Conservation (phyloP, 83 land plant species). For the Picea abies region DNA sequence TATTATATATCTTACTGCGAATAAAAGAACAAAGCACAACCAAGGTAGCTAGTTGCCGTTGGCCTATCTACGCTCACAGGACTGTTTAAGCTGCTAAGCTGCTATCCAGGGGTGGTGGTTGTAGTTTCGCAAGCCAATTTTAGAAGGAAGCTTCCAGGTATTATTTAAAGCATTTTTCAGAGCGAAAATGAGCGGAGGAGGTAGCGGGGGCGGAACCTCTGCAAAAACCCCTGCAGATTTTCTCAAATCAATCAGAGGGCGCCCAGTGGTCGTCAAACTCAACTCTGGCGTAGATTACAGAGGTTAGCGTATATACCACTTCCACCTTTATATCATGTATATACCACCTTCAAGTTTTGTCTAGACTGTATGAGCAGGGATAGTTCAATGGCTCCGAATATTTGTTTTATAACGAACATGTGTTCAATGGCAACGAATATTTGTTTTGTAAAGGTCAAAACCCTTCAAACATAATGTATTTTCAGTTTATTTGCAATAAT, state of each 20-base stretch:
- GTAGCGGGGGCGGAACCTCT: constrained; percentile 49
- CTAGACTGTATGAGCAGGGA: neutral
- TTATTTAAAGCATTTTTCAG: neutral
- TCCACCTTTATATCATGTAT: neutral
- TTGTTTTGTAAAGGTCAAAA: neutral
- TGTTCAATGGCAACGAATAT: neutral
- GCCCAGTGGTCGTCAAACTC: constrained; percentile 97
- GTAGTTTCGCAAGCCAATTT: too few relatives aligned
- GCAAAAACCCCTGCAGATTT: constrained; percentile 95
- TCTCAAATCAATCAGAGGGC: constrained; percentile 90
- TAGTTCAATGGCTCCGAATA: neutral
- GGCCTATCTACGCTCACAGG: too few relatives aligned
- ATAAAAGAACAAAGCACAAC: too few relatives aligned
- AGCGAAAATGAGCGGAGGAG: constrained; percentile 25
- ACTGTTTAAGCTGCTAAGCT: too few relatives aligned
- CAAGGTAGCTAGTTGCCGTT: too few relatives aligned
- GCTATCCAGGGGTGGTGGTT: too few relatives aligned
- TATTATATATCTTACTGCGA: too few relatives aligned
- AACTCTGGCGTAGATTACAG: constrained; percentile 97
- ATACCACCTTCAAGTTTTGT: neutral
- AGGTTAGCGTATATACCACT: constrained; percentile 35
- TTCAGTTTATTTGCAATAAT: neutral
- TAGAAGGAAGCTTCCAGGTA: neutral
- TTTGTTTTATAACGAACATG: neutral
- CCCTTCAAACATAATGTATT: neutral